Conservation (phyloP, 2,329 filamentous ascomycete species). For the Macrophomina phaseolina region DNA sequence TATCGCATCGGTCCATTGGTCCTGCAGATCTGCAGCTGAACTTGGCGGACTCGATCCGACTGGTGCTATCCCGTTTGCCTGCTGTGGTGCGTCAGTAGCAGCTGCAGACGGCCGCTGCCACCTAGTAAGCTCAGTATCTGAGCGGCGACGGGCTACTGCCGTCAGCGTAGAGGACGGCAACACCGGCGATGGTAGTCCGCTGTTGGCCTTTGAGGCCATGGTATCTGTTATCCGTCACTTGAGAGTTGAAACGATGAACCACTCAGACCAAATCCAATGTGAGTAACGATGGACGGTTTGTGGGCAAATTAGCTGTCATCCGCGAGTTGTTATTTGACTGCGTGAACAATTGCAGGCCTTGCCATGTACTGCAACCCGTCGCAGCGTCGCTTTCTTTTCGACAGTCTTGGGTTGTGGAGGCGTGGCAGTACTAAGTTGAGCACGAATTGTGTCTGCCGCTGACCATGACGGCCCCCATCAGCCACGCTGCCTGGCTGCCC, state of each 20-base stretch:
- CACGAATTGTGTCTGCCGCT: not conserved
- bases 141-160: not conserved
- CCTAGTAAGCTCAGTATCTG: not conserved
- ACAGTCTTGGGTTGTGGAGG: not conserved
- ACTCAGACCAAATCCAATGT: too few species aligned
- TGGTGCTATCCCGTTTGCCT: not conserved
- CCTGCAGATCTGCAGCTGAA: slow-evolving; percentile 34
- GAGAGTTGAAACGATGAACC: not conserved
- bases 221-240: not conserved
- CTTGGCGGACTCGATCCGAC: slow-evolving; percentile 31
- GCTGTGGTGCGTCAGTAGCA: not conserved
- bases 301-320: not conserved
- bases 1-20: slow-evolving; percentile 42
- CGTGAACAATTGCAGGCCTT: too few species aligned
- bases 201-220: not conserved
- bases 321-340: not conserved
- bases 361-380: too few species aligned
- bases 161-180: not conserved
- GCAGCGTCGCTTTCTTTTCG: not conserved
- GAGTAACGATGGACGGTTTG: not conserved
- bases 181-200: not conserved
- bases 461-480: not conserved
- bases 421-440: not conserved
- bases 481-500: not conserved
- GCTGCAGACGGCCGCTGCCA: not conserved